phyloP scores from a whole-genome alignment of 768 basidiomycete genomes.

The Leccinellum luteum region DNA sequence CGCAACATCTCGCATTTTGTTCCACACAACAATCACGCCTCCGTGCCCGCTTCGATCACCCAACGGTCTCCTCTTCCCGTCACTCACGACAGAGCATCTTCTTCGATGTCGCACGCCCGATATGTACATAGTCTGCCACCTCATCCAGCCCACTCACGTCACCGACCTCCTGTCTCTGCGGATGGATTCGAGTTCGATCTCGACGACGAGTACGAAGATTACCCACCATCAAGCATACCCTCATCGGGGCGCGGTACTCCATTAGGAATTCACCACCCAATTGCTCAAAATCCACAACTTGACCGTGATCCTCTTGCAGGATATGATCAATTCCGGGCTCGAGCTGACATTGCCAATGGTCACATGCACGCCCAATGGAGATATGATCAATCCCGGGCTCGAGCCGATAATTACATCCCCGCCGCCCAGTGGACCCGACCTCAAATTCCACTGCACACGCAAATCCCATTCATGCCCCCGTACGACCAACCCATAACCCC shows the following conservation, averaged over 20 bases:
- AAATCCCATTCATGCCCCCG: constrained; percentile 50
- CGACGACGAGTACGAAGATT: constrained; percentile 79
- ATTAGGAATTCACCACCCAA: constrained; percentile 53
- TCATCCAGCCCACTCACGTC: constrained; percentile 35
- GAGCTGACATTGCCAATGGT: constrained; percentile 68
- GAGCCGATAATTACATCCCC: constrained; percentile 75
- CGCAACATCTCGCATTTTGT: constrained; percentile 55
- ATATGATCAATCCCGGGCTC: constrained; percentile 59
- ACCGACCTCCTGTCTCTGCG: constrained; percentile 48
- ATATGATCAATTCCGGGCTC: constrained; percentile 59
- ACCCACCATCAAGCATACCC: constrained; percentile 46
- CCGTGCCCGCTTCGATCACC: constrained; percentile 34
- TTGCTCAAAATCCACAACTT: constrained; percentile 55
- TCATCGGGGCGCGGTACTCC: constrained; percentile 77
- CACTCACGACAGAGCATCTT: constrained; percentile 37
- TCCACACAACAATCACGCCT: constrained; percentile 41
- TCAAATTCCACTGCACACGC: constrained; percentile 51
- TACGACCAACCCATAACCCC: constrained; percentile 49
- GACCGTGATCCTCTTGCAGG: constrained; percentile 49
- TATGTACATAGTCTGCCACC: constrained; percentile 32
- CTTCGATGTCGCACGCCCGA: constrained; percentile 31
- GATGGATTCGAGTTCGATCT: constrained; percentile 72
- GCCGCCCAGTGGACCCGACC: constrained; percentile 59
- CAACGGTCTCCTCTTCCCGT: constrained; percentile 36
- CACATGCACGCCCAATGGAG: constrained; percentile 66